Evolutionary conservation across 345 rosid genomes (phyloP).

Genomic region (Euphorbia tirucalli): DNA sequence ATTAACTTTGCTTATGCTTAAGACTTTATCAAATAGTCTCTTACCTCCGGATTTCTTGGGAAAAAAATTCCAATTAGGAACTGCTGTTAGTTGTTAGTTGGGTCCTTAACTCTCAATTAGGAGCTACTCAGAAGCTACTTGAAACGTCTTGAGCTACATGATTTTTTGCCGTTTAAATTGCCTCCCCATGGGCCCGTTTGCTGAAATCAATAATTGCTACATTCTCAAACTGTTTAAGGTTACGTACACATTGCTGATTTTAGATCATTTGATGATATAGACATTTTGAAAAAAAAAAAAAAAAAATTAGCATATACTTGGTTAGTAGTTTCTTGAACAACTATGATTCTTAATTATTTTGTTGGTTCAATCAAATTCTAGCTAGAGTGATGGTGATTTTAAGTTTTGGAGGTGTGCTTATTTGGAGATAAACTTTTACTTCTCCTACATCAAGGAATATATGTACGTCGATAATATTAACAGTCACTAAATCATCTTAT

Average conservation of each 20-base stretch:
- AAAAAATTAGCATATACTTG: not conserved
- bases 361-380: not conserved
- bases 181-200: not conserved
- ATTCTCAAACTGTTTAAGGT: not conserved
- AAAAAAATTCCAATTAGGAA: too few relatives aligned
- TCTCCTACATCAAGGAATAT: too few relatives aligned
- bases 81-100: not conserved
- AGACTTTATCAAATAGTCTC: not conserved
- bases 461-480: too few relatives aligned
- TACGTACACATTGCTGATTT: not conserved
- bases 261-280: not conserved
- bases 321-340: not conserved
- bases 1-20: constrained; percentile 9
- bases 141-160: too few relatives aligned
- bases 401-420: not conserved
- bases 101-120: too few relatives aligned
- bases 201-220: not conserved
- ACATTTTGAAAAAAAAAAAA: too few relatives aligned
- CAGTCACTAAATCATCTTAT: too few relatives aligned
- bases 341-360: not conserved
- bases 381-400: not conserved
- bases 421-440: not conserved
- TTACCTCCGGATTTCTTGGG: not conserved
- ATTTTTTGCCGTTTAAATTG: too few relatives aligned
- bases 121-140: too few relatives aligned